Percentiles rank a stretch among this genome's conserved stretches.
These are phyloP conservation scores for Saprolegnia diclina DNA, from an alignment of 352 stramenopile genomes.

Conservation along the genomic window DNA sequence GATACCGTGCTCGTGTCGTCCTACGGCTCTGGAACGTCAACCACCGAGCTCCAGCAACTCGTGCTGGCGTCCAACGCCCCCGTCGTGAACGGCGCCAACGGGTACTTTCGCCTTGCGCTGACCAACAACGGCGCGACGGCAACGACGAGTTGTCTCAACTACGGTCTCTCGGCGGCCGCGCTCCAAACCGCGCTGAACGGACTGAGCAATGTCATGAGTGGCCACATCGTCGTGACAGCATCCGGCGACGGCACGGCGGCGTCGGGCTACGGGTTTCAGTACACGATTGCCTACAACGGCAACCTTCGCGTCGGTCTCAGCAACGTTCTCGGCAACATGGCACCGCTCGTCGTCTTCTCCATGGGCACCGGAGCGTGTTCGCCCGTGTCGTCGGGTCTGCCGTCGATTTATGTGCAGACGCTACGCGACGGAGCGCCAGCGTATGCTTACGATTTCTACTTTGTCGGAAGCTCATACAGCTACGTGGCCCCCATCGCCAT, in stretches of 20 bases:
- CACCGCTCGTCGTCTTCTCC: constrained; percentile 46
- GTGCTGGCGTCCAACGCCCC: constrained; percentile 59
- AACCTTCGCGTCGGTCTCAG: constrained; percentile 51
- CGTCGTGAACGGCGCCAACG: constrained; percentile 41
- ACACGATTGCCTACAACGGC: constrained; percentile 57
- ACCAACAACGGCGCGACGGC: constrained; percentile 49
- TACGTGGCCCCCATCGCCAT: constrained; percentile 38
- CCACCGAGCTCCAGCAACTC: constrained; percentile 65
- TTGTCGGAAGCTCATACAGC: constrained; percentile 42
- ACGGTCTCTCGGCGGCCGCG: constrained; percentile 51
- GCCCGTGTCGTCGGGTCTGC: constrained; percentile 39
- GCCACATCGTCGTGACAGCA: constrained; percentile 59
- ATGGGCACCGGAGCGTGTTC: constrained; percentile 41
- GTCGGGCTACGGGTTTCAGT: constrained; percentile 79
- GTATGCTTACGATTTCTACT: constrained; percentile 76
- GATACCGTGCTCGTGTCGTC: constrained; percentile 55
- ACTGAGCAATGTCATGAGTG: constrained; percentile 39
- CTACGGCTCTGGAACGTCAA: constrained; percentile 49
- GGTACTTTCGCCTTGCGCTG: constrained; percentile 59
- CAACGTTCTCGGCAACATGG: constrained; percentile 52
- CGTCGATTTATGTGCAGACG: constrained; percentile 61
- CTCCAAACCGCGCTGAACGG: constrained; percentile 60
- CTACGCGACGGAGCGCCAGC: constrained; percentile 48
- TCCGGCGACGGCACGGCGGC: constrained; percentile 50
- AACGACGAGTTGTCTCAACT: constrained; percentile 58